Evolutionary conservation across 495 filamentous ascomycete species (phyloP), one percentile per base, ranked within the genome.

Genomic region (Penicillium dipodomyicola): DNA sequence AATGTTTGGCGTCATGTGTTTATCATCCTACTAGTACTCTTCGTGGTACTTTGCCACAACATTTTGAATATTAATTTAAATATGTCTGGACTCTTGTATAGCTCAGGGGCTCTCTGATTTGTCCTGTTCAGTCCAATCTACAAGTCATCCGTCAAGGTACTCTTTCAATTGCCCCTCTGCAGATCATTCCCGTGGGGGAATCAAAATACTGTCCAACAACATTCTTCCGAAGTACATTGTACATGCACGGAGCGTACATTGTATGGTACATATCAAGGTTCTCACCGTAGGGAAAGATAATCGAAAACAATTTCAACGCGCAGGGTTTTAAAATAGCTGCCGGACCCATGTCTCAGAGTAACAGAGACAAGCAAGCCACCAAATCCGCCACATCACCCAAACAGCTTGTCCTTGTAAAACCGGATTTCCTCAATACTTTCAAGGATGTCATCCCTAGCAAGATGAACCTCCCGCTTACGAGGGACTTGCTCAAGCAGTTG

Each of bases 401-500:
- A 77, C 29, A 79, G 48, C 30, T 57, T 58, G 37, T 68, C 67
- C 51, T 63, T 84, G 71, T 95, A 98, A 68, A 88, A 96, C 57
- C 76, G 81, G 61, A 93, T 91, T 72, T 98, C 94, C 51, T 81
- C 86, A 59, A 98, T 96, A 70, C 92, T 96, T 72, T 98, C 94
- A 37, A 97, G 68, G 63, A 98, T 97, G 76, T 98, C 94, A 57
- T 87, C 84, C 58, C 82, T 81, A 0, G 94, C 94, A 70, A 93
- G 80, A 77, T 98, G 94, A 17, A 89, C 73, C 45, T 78, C 80
- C 59, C 81, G 80, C 75, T 98, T 98, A 49, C 61, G 65, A 3
- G 94, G 94, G 15, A 81, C 83, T 40, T 72, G 69, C 47, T 64
- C 55, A 49, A 90, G 56, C 29, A 91, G 63, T 33, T 83, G 79